Base-by-base conservation (phyloP, 164 flowering plant species). In the Nymphaea thermarum region DNA sequence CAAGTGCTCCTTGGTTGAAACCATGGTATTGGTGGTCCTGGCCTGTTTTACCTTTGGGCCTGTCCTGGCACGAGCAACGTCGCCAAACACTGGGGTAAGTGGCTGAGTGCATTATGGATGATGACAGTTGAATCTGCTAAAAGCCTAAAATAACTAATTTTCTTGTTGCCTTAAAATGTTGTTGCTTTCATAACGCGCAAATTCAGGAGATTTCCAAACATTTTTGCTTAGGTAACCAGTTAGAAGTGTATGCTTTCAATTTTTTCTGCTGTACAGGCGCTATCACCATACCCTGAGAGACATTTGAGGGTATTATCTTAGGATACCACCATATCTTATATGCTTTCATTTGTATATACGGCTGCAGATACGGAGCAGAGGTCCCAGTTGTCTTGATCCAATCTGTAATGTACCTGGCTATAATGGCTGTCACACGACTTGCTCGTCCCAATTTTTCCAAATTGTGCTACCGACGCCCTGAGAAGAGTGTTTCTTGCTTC, bases 21-120 rank as follows among this genome's bases (percentile, higher is more conserved):
- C 99, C 98, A 42, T 95, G 99, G 99, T 92, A 95, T 63, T 95
- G 99, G 99, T 95, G 99, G 99, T 86, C 99, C 41, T 95, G 91
- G 88, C 99, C 99, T 66, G 94, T 88, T 68, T 82, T 95, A 14
- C 99, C 99, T 4, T 68, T 95, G 63, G 99, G 99, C 75, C 43
- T 92, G 55, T 70, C 79, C 10, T 95, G 99, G 99, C 99, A 95
- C 68, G 84, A 84, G 69, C 77, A 77, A 64, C 94, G 99, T 25
- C 89, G 75, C 3, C 72, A 81, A 63, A 90, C 89, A 66, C 77
- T 95, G 1, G 98, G 99, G 97, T 94, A 80, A 83, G 57, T 51
- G 57, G 8, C 36, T 25, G 1, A 25, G 36, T 25, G 36, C 36
- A 25, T 25, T 0, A 25, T 25, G 36, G 36, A 25, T 25, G 1